Conservation (phyloP, 768 basidiomycete species). For the Cystofilobasidium capitatum region DNA sequence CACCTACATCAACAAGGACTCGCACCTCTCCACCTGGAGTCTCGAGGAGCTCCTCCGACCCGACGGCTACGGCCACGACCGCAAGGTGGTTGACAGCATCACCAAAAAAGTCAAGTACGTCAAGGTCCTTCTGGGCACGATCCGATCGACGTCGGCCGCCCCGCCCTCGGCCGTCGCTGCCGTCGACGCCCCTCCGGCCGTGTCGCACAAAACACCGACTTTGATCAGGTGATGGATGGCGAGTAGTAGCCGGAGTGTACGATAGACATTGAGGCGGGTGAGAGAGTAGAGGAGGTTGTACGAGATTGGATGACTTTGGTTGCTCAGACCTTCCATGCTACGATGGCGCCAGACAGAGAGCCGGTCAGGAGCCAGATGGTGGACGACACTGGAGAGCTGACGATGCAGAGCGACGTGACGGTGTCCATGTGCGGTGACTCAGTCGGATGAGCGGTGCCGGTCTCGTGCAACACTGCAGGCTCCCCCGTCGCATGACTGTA, state of each 20-base stretch:
- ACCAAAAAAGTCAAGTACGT: constrained; percentile 18
- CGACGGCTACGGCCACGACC: not conserved
- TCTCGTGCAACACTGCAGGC: constrained; percentile 7
- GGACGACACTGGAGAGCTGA: constrained; percentile 87
- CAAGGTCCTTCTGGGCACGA: constrained; percentile 6
- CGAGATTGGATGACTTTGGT: not conserved
- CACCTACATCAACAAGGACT: constrained; percentile 85
- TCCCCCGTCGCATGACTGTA: constrained; percentile 35
- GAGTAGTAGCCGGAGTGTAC: not conserved
- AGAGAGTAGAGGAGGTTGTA: not conserved
- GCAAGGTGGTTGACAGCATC: constrained; percentile 9
- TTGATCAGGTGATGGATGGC: not conserved
- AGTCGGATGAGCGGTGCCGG: constrained; percentile 50
- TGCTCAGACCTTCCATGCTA: constrained; percentile 51
- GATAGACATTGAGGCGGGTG: not conserved
- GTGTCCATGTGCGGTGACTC: constrained; percentile 79
- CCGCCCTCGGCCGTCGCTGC: not conserved
- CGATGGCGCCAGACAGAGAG: constrained; percentile 78
- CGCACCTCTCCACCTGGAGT: constrained; percentile 62
- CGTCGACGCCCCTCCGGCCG: not conserved
- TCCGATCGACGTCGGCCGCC: constrained; percentile 2
- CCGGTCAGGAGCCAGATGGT: constrained; percentile 70
- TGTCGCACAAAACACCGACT: not conserved
- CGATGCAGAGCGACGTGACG: constrained; percentile 69
- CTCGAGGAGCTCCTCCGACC: constrained; percentile 50